A percentile compares a stretch with the other conserved stretches of the same genome.
Evolutionary conservation across 2,329 filamentous ascomycete genomes (phyloP).

Genomic region (Parastagonospora nodorum): DNA sequence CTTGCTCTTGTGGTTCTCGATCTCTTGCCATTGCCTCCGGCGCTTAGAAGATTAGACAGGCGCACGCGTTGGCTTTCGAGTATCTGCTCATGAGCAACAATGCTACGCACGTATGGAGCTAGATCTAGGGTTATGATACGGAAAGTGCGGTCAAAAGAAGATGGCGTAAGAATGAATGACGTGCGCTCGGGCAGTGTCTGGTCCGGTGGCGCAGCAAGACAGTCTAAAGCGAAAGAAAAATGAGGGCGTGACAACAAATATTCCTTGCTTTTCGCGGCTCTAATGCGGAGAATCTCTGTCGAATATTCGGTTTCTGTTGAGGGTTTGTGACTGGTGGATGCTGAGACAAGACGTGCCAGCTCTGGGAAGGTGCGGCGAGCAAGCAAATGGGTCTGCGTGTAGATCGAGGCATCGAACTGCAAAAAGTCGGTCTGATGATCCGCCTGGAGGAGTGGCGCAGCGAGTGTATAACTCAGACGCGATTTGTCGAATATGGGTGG

Average conservation of each 20-base stretch:
- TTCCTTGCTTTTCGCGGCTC: constrained; percentile 16
- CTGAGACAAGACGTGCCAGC: background rate
- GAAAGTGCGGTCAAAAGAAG: constrained; percentile 76
- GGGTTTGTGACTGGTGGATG: background rate
- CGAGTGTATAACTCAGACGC: constrained; percentile 61
- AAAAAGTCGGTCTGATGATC: constrained; percentile 54
- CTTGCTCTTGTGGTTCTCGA: constrained; percentile 75
- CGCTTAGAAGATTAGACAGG: constrained; percentile 66
- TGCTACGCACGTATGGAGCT: constrained; percentile 86
- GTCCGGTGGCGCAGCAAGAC: constrained; percentile 50
- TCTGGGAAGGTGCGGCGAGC: constrained; percentile 19
- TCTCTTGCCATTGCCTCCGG: constrained; percentile 62
- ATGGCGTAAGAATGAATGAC: constrained; percentile 63
- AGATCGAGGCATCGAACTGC: constrained; percentile 42
- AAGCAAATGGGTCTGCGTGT: constrained; percentile 32
- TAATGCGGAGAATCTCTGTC: constrained; percentile 39
- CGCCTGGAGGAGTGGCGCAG: constrained; percentile 59
- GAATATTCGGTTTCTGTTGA: constrained; percentile 22
- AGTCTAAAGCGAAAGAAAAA: constrained; percentile 57
- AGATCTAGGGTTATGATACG: constrained; percentile 73
- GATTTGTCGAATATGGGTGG: constrained; percentile 62
- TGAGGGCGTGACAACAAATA: constrained; percentile 40
- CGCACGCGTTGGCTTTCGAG: constrained; percentile 71
- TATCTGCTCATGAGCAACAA: constrained; percentile 75
- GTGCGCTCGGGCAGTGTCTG: constrained; percentile 34